Percentiles rank a stretch among this genome's conserved stretches.
Evolutionary conservation across 2,329 filamentous ascomycete species (phyloP).

Genomic region (Ceratocystis colombiana): DNA sequence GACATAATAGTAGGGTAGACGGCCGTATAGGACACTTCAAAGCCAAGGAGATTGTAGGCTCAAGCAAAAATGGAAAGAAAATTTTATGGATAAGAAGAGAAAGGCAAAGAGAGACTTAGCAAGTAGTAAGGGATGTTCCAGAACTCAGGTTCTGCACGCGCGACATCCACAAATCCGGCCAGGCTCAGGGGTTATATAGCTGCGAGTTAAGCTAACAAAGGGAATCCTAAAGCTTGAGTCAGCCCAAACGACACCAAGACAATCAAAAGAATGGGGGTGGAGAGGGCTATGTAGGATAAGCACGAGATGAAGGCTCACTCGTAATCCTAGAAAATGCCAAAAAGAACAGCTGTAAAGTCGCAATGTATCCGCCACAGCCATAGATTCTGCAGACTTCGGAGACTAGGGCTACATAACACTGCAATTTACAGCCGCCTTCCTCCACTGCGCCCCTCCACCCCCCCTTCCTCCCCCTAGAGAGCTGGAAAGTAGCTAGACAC

Average conservation of each 20-base stretch:
- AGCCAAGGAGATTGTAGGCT: background rate
- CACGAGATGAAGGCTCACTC: background rate
- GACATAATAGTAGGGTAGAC: background rate
- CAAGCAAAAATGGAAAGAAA: background rate
- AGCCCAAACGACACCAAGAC: background rate
- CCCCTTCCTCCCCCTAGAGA: background rate
- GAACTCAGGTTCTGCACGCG: background rate
- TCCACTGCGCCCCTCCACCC: background rate
- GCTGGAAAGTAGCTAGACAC: background rate
- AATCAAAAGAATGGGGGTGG: background rate
- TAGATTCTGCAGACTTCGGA: no score
- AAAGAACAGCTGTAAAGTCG: background rate
- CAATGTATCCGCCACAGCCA: background rate
- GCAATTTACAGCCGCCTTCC: background rate
- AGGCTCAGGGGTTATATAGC: background rate
- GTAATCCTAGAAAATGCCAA: background rate
- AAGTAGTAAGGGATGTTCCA: background rate
- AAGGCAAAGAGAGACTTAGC: background rate
- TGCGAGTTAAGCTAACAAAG: background rate
- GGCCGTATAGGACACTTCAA: background rate
- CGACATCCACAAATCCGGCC: background rate
- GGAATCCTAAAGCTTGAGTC: slow-evolving; percentile 9
- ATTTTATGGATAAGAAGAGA: background rate
- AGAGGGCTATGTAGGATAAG: slow-evolving; percentile 3
- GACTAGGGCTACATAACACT: background rate